Base-by-base conservation (phyloP, 2,329 filamentous ascomycete species). In the Colletotrichum viniferum region DNA sequence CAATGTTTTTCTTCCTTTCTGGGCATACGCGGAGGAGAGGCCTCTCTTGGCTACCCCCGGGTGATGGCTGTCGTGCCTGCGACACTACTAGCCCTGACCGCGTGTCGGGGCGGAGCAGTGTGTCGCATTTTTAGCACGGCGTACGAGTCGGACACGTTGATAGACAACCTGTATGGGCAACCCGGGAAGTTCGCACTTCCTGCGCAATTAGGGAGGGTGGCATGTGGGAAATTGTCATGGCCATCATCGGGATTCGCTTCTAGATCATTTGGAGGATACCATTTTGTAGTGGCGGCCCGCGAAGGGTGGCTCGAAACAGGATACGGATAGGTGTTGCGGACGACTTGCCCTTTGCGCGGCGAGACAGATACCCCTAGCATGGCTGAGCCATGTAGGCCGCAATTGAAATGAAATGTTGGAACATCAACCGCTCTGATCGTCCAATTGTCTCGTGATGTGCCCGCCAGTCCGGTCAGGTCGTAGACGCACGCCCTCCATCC, bases 11-110 rank as follows among this genome's bases (percentile, higher is more conserved):
- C 58, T 38, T 69, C 43, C 21, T 66, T 24, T 64, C n/a, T 70
- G 72, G 73, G 58, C 68, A 70, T 65, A 71, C 63, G 65, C 71
- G 71, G 68, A 64, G 32, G 60, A 65, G 34, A 66, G 24, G 36
- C 38, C 32, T 16, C 21, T 81, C 78, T 80, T 80, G 81, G 81
- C 77, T 80, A 81, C 78, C 78, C 78, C 24, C 24, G 34, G 38
- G 38, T 28, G 16, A 66, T 63, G 68, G 48, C 43, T 55, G 55
- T 55, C 73, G 56, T 73, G 55, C 58, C 30, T 64, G 65, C 66
- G 65, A 62, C 34, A 21, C 52, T 66, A 16, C 43, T 65, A 28
- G 16, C 32, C 48, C 34, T 14, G n/a, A 32, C 24, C 43, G 3
- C 43, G n/a, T 21, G 43, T 21, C n/a, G 48, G 24, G 34, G 43